Evolutionary conservation across 257 asterid species (phyloP), one percentile per base, ranked within the genome.

Genomic region (Primulina huaijiensis): DNA sequence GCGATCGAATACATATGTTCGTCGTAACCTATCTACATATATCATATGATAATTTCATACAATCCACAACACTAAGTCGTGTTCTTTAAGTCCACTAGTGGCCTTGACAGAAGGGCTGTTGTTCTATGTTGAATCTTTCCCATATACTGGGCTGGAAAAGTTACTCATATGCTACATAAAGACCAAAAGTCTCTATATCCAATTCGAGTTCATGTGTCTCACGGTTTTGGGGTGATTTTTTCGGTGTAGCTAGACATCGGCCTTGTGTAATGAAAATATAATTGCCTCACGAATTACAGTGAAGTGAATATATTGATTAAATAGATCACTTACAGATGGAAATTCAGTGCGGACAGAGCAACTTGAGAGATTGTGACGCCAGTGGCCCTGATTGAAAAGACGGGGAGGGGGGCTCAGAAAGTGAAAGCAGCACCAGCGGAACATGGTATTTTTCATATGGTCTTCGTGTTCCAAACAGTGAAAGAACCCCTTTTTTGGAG

Each of bases 391-490:
- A 67, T 19, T 23, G 8, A 20, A 3, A 7, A 20, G 5, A 10
- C 72, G 3, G 30, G 35, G 25, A 56, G 7, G 16, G 27, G 14
- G 8, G 27, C n/a, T 12, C 11, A 20, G 6, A 53, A 33, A 8
- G 27, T 8, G 58, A 19, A 7, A 10, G 21, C 16, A 35, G 27
- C 65, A 8, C 17, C 65, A 11, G 38, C 16, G 56, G 56, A 29
- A 38, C 50, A 66, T 7, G 17, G 35, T 17, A 8, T 40, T 55
- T 40, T 74, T 76, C 76, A 83, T 71, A 60, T 75, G 57, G 78
- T 72, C 71, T 72, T 73, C 4, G 82, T 79, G 74, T 82, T 85
- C 98, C 98, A 92, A 62, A 85, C 82, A 7, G 89, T 82, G 68
- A 80, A 73, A 57, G 88, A 57, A 7, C 95, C 97, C 78, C 65